These are phyloP conservation scores for Diaporthe capsici DNA, from an alignment of 2,329 filamentous ascomycete species.

Conservation along the genomic window DNA sequence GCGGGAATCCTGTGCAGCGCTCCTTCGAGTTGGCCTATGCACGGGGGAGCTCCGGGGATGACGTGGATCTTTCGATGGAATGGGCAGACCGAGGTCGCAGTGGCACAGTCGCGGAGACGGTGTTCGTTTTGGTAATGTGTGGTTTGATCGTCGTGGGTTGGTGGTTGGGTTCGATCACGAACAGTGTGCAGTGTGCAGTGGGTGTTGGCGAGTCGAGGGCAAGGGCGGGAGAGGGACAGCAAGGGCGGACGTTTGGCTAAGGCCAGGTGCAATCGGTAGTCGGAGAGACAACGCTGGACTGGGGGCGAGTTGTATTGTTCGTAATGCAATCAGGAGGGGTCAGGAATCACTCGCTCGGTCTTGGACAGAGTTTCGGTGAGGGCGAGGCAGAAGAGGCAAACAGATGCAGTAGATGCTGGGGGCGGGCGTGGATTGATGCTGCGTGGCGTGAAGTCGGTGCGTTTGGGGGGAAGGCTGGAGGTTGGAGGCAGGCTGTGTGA, in stretches of 20 bases:
- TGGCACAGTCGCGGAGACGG: slow-evolving; percentile 3
- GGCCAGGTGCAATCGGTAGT: slow-evolving; percentile 7
- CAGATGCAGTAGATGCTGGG: neutral
- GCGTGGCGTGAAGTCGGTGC: slow-evolving; percentile 10
- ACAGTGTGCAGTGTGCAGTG: neutral
- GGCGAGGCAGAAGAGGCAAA: neutral
- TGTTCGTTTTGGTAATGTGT: neutral
- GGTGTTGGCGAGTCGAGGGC: slow-evolving; percentile 17
- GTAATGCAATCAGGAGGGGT: neutral
- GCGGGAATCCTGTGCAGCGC: slow-evolving; percentile 35
- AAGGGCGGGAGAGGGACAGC: slow-evolving; percentile 31
- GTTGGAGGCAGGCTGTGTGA: slow-evolving; percentile 13
- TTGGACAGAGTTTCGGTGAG: neutral
- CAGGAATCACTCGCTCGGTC: neutral
- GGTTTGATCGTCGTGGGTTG: neutral
- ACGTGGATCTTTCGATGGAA: slow-evolving; percentile 4
- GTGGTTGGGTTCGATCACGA: slow-evolving; percentile 3
- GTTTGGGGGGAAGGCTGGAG: slow-evolving; percentile 26
- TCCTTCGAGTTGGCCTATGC: slow-evolving; percentile 26
- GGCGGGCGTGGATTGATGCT: slow-evolving; percentile 2
- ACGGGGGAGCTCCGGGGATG: neutral
- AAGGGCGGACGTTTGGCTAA: slow-evolving; percentile 11
- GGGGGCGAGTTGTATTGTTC: neutral
- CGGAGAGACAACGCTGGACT: neutral
- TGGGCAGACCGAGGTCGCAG: neutral